These are phyloP conservation scores for Cystobasidiaceae sp. DNA, from an alignment of 1,284 basidiomycete genomes.

Conservation along the genomic window DNA sequence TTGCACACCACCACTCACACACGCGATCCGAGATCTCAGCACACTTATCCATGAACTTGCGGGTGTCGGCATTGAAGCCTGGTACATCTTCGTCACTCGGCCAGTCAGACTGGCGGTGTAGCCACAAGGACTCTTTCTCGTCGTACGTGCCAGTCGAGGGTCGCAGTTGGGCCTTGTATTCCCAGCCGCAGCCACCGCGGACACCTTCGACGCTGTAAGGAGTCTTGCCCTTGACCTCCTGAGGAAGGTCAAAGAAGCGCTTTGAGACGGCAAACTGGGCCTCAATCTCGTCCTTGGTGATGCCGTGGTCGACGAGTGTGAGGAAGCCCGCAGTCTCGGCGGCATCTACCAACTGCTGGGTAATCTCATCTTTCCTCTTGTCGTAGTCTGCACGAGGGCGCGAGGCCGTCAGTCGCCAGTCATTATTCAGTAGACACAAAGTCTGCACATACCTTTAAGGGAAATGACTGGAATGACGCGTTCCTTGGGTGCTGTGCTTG, in stretches of 20 bases:
- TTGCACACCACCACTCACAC: too few species aligned
- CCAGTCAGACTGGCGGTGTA: slow-evolving; percentile 36
- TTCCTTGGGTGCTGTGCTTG: too few species aligned
- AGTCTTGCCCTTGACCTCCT: slow-evolving; percentile 41
- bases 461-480: slow-evolving; percentile 6
- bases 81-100: slow-evolving; percentile 37
- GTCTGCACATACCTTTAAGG: background rate
- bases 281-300: slow-evolving; percentile 38
- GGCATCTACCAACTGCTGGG: slow-evolving; percentile 38
- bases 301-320: slow-evolving; percentile 38
- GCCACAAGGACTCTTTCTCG: slow-evolving; percentile 42
- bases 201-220: slow-evolving; percentile 35
- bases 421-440: background rate
- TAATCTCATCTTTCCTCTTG: slow-evolving; percentile 39
- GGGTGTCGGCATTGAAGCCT: background rate
- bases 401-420: background rate
- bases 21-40: background rate
- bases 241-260: slow-evolving; percentile 40
- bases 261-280: slow-evolving; percentile 38
- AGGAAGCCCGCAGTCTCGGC: slow-evolving; percentile 42
- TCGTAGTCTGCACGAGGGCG: slow-evolving; percentile 40
- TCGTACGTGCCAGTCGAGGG: slow-evolving; percentile 44
- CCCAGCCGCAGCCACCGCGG: slow-evolving; percentile 43
- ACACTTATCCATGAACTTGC: background rate
- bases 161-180: slow-evolving; percentile 40